Evolutionary conservation across 73 alveolate species (phyloP), one percentile per base, ranked within the genome.

Genomic region (Paramecium sexaurelia): DNA sequence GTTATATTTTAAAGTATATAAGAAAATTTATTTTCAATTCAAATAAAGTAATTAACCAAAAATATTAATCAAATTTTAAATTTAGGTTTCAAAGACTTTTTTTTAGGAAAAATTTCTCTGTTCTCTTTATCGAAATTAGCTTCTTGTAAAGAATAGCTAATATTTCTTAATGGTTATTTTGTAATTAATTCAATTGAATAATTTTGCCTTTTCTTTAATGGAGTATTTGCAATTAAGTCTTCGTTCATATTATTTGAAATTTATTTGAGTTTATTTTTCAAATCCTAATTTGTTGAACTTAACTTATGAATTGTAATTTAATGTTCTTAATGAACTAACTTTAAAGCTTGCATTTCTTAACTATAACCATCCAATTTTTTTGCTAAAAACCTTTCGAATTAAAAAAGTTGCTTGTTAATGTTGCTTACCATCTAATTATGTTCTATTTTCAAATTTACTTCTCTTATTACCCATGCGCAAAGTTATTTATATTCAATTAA

Each of bases 161-260:
- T 27, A 33, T 27, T 73, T 73, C 87, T 27, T 22, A 73, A 36
- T 27, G 87, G 87, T 39, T 73, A 6, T 73, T 73, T 73, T 1
- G 87, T 73, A 22, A 73, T 73, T 17, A 73, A 36, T 73, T 73
- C 67, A 19, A 73, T 73, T 19, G 55, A 73, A 73, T 36, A 33
- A 13, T 33, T 73, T 29, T 73, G 29, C 20, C 56, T 73, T 39
- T 73, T 73, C 55, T 73, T 73, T 36, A 36, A 36, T n/a, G 87
- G 87, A n/a, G 87, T 29, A 11, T 10, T 39, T 73, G 22, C 2
- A 5, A 39, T 5, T 11, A 39, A 27, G 19, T 73, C 66, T 8
- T 20, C 39, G 17, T 51, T 51, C 17, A 51, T 51, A 51, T 51
- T 51, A 39, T 73, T 39, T 73, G 87, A 73, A n/a, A 73, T 61